These are phyloP conservation scores for Wickerhamomyces xylosicus DNA, from an alignment of 805 yeast genomes.

Conservation along the genomic window DNA sequence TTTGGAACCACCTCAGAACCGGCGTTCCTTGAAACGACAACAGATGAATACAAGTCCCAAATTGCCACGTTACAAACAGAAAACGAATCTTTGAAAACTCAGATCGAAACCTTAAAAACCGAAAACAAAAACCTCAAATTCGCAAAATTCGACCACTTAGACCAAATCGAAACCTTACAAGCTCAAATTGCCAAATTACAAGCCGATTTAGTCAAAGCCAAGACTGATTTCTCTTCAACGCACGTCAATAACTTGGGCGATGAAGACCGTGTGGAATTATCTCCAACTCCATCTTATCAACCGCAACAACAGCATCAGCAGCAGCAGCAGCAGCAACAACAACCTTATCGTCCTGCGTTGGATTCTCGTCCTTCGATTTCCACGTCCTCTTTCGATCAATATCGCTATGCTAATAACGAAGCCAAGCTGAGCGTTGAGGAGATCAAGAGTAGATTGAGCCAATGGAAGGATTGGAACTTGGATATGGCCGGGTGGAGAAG, in stretches of 20 bases:
- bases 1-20: not conserved
- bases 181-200: conserved; percentile 18
- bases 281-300: conserved; percentile 15
- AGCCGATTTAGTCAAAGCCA: conserved; percentile 12
- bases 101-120: conserved; percentile 23
- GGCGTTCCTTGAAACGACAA: conserved; percentile 1
- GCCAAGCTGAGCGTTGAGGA: conserved; percentile 33
- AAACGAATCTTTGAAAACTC: conserved; percentile 16
- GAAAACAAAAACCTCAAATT: conserved; percentile 28
- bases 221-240: conserved; percentile 15
- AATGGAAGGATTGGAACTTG: conserved; percentile 79
- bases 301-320: no score
- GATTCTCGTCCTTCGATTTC: not conserved
- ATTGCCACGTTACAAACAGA: conserved; percentile 14
- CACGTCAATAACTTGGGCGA: conserved; percentile 12
- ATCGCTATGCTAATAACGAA: conserved; percentile 11
- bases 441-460: conserved; percentile 45
- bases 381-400: conserved; percentile 8
- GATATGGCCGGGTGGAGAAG: conserved; percentile 82
- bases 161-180: conserved; percentile 22
- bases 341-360: not conserved
- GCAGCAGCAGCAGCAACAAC: no score
- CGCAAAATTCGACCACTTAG: conserved; percentile 25
- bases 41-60: conserved; percentile 14
- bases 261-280: conserved; percentile 12